A percentile compares a stretch with the other conserved stretches of the same genome.
Evolutionary conservation across 192 early-diverging fungal genomes (phyloP).

Genomic region (Coemansia sp.): DNA sequence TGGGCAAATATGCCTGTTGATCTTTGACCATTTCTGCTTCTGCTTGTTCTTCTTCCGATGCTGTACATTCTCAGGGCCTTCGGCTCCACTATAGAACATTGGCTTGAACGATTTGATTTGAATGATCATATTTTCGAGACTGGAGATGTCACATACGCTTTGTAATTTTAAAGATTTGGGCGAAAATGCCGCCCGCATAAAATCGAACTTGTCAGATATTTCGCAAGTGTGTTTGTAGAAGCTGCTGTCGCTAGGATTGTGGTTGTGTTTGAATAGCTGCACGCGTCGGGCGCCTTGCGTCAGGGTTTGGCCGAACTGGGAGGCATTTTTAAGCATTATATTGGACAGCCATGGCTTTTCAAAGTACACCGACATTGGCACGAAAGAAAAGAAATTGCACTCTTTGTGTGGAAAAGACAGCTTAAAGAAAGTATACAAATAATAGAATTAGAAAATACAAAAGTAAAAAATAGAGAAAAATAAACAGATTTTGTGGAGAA

Average conservation of each 20-base stretch:
- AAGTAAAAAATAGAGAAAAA: neutral
- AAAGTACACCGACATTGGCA: slow-evolving; percentile 29
- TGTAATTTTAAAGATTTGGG: neutral
- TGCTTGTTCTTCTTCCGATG: neutral
- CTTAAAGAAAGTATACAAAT: neutral
- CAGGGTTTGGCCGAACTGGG: neutral
- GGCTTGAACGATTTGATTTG: slow-evolving; percentile 23
- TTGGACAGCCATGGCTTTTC: slow-evolving; percentile 30
- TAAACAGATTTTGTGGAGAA: neutral
- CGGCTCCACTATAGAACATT: slow-evolving; percentile 3
- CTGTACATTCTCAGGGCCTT: neutral
- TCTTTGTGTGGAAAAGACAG: too few relatives aligned
- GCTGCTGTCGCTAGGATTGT: neutral
- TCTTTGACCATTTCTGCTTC: neutral
- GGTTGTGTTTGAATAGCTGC: slow-evolving; percentile 20
- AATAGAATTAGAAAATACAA: neutral
- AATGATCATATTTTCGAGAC: slow-evolving; percentile 9
- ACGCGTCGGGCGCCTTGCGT: slow-evolving; percentile 18
- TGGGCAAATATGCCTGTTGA: slow-evolving; percentile 10
- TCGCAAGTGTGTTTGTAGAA: slow-evolving; percentile 32
- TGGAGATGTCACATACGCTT: neutral
- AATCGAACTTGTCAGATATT: slow-evolving; percentile 42
- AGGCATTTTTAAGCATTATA: neutral
- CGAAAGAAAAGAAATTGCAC: too few relatives aligned
- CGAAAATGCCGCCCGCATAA: slow-evolving; percentile 35